A percentile compares a stretch with the other conserved stretches of the same genome.
Evolutionary conservation across 305 asterid species (phyloP).

Genomic region (Salvia sclarea): DNA sequence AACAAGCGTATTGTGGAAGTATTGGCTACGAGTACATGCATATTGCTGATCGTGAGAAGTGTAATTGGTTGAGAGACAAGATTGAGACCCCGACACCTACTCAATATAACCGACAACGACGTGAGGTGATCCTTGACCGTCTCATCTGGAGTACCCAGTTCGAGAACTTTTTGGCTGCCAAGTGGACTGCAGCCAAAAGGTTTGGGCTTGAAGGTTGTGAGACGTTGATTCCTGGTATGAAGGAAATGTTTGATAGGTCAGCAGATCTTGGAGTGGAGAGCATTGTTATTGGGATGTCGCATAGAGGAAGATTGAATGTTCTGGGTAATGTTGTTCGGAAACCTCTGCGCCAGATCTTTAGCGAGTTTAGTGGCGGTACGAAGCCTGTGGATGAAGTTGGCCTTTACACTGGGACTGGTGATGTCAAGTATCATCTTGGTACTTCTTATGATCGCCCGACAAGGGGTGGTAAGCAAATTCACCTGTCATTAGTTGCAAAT

Average conservation of each 20-base stretch:
- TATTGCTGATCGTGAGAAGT: slow-evolving; percentile 83
- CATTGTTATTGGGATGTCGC: slow-evolving; percentile 97
- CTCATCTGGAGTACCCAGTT: slow-evolving; percentile 95
- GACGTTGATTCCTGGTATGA: slow-evolving; percentile 98
- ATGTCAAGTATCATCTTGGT: slow-evolving; percentile 95
- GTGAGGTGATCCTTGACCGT: slow-evolving; percentile 93
- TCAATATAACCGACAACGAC: slow-evolving; percentile 70
- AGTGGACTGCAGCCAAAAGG: slow-evolving; percentile 96
- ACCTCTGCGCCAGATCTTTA: slow-evolving; percentile 87
- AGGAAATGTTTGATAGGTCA: slow-evolving; percentile 95
- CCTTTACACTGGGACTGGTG: slow-evolving; percentile 93
- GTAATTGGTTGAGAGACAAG: slow-evolving; percentile 93
- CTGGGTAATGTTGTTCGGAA: slow-evolving; percentile 92
- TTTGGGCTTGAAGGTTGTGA: slow-evolving; percentile 98
- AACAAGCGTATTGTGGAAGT: slow-evolving; percentile 91
- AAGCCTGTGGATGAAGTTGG: slow-evolving; percentile 88
- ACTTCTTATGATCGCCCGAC: slow-evolving; percentile 97
- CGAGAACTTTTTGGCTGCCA: slow-evolving; percentile 94
- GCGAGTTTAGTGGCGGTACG: slow-evolving; percentile 88
- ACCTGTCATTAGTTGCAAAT: slow-evolving; percentile 92
- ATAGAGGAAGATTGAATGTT: slow-evolving; percentile 93
- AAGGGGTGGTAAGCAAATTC: slow-evolving; percentile 93
- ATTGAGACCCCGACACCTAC: slow-evolving; percentile 83
- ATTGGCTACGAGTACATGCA: slow-evolving; percentile 97
- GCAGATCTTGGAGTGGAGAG: slow-evolving; percentile 97